Evolutionary conservation across 495 filamentous ascomycete genomes (phyloP), one percentile per base, ranked within the genome.

Genomic region (Neurospora hispaniola): DNA sequence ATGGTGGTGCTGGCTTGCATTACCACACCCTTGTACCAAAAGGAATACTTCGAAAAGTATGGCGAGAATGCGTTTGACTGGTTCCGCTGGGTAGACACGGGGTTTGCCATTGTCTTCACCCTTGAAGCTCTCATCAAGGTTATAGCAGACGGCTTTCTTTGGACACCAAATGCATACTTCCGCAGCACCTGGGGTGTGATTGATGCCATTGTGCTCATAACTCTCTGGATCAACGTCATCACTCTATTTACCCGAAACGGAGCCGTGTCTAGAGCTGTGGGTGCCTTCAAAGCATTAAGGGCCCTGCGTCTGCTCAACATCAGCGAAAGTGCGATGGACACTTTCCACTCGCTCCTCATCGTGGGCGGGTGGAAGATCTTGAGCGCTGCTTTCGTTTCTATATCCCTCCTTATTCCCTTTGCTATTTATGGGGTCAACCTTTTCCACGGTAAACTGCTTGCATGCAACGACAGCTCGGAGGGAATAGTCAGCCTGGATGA

Each of bases 231-330:
- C 78, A 98, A 94, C 78, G 96, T 99, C 71, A 84, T 89, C 42
- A 93, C 94, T 16, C 90, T 94, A 6, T 82, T 98, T 12, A 87
- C 84, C 76, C 88, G 91, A 54, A 90, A 95, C 71, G 93, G 92
- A 62, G 89, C 89, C 66, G 89, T 98, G 69, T 96, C 94, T 5
- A 84, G 96, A 77, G 92, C 93, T 23, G 92, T 99, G 70, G 96
- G 96, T 59, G 96, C 96, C 40, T 98, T 99, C 85, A 99, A 99
- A 85, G 96, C 96, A 31, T 87, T 99, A n/a, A 90, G 96, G 80
- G 96, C 96, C 43, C 84, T 99, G 35, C 87, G 96, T 62, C 83
- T 99, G 38, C 88, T 99, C 75, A 98, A 98, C 75, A 93, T 99
- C 73, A 97, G 94, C 79, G 94, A 98, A 78, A 98, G 93, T 78